Base-by-base conservation (phyloP, 164 flowering plant genomes). In the Platanus orientalis region DNA sequence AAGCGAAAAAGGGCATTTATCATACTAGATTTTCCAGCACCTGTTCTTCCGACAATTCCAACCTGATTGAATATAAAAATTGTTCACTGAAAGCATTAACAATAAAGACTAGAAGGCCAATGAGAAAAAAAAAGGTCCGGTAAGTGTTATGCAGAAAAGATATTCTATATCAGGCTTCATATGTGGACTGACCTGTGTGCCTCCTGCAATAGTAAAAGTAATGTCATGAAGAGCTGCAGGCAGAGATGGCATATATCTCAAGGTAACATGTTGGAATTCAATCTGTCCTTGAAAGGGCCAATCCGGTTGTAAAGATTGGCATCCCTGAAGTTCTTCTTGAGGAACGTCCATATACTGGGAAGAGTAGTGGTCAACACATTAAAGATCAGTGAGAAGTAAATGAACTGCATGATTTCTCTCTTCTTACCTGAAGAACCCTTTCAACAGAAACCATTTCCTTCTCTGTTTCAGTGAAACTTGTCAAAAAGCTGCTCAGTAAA, bases 391-490 rank as follows among this genome's bases (percentile, higher is more conserved):
- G 10, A 58, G n/a, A 58, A 63, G 45, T 32, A 49, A 36, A 60
- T 16, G 6, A 34, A 57, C 39, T 20, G 36, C 16, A 45, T 26
- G 57, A 47, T 59, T 19, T 14, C 51, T 16, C 17, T 52, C 20
- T 39, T 52, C 32, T 17, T 77, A 85, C 98, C 90, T 91, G 87
- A 63, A 89, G 84, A 53, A 81, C 86, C 74, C 97, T 83, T 73
- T 94, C 99, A 65, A 94, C 74, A 47, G 97, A 80, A 76, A 94
- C 96, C 97, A 94, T 89, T 79, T 94, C 99, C 78, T 94, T 94
- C 70, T 94, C 99, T 14, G 97, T 91, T 74, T 94, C 99, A 29
- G 97, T 86, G 69, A 89, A 91, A 73, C 99, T 91, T 56, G 99
- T 73, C 58, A 94, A 78, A 61, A 89, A 89, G 69, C 82, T 86